Evolutionary conservation across 345 rosid species (phyloP).

Genomic region (Reutealis trisperma): DNA sequence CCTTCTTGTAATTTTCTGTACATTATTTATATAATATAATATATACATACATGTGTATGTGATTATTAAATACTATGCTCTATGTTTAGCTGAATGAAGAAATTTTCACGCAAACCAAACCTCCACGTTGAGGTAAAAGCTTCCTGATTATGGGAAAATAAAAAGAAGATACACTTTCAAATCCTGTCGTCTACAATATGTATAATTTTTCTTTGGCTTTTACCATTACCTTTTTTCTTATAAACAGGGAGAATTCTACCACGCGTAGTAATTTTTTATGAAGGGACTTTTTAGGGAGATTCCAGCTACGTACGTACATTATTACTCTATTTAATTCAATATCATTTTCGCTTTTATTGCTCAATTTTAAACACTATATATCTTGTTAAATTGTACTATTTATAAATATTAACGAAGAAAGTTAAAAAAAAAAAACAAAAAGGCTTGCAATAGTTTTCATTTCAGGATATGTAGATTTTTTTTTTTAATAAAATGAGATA

Average conservation of each 20-base stretch:
- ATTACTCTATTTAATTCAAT: background rate
- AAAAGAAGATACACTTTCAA: background rate
- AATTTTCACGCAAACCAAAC: slow-evolving; percentile 15
- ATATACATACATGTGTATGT: no score
- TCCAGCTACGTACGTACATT: background rate
- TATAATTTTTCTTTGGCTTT: no score
- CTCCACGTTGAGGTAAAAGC: slow-evolving; percentile 16
- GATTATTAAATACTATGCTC: background rate
- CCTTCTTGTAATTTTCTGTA: no score
- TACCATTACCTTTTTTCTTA: background rate
- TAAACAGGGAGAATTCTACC: slow-evolving; percentile 1
- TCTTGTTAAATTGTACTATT: background rate
- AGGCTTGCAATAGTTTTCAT: no score
- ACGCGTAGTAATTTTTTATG: slow-evolving; percentile 18
- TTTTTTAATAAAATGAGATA: no score
- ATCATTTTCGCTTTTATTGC: no score
- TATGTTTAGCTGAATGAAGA: slow-evolving; percentile 16
- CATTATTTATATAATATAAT: no score
- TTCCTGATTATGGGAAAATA: slow-evolving; percentile 11
- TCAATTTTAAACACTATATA: no score
- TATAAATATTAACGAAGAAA: no score
- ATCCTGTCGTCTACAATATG: background rate
- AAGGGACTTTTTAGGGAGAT: background rate
- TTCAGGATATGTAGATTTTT: no score
- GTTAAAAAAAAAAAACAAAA: no score